A percentile compares a stretch with the other conserved stretches of the same genome.
phyloP scores from a whole-genome alignment of 306 rosid species.

The Acmispon strigosus region DNA sequence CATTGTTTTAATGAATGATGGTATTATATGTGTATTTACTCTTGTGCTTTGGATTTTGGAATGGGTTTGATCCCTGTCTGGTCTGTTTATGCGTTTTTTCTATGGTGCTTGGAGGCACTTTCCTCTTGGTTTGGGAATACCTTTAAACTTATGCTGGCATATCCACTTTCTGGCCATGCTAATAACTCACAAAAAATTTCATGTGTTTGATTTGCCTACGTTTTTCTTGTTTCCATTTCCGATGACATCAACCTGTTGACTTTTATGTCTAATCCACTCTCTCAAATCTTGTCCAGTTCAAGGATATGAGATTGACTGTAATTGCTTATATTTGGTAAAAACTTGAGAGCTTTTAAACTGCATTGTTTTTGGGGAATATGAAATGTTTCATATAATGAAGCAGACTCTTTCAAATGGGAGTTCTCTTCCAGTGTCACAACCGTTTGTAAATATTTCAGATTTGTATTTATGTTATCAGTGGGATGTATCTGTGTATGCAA shows the following conservation, averaged over 20 bases:
- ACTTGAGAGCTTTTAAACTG: background rate
- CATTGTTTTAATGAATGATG: background rate
- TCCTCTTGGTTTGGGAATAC: background rate
- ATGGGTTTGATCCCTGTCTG: background rate
- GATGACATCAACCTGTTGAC: background rate
- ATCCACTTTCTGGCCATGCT: background rate
- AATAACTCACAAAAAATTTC: background rate
- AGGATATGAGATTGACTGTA: background rate
- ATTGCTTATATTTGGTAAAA: background rate
- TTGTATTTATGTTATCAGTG: conserved; percentile 7
- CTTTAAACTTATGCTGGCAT: background rate
- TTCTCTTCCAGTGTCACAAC: background rate
- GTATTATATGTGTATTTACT: background rate
- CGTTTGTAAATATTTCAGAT: background rate
- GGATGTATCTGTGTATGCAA: background rate
- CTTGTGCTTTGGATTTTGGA: background rate
- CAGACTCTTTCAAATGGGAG: background rate
- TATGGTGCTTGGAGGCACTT: background rate
- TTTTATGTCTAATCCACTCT: background rate
- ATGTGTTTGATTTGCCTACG: background rate
- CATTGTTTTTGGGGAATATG: background rate
- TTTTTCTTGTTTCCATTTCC: background rate
- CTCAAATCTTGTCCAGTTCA: background rate
- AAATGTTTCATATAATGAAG: background rate
- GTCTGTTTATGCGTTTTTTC: background rate